These are phyloP conservation scores for Podospora conica DNA, from an alignment of 495 filamentous ascomycete species.

Conservation along the genomic window DNA sequence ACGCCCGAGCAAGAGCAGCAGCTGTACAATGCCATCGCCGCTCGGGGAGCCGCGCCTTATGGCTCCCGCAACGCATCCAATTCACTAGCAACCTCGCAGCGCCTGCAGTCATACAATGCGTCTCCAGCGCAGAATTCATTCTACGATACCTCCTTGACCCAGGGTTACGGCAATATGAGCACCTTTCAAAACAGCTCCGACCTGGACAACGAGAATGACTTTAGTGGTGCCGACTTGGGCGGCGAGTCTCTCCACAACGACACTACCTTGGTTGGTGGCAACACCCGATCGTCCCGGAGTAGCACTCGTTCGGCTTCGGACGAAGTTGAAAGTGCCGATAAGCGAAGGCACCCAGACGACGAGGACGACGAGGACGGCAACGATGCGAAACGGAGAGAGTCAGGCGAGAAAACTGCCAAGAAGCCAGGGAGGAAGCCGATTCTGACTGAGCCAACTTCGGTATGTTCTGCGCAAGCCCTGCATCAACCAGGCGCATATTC, in stretches of 20 bases:
- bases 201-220: slow-evolving; percentile 69
- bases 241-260: slow-evolving; percentile 60
- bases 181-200: slow-evolving; percentile 69
- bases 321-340: slow-evolving; percentile 67
- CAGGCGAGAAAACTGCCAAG: slow-evolving; percentile 71
- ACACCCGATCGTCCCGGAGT: slow-evolving; percentile 15
- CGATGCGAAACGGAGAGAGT: slow-evolving; percentile 73
- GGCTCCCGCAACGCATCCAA: background rate
- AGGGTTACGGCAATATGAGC: slow-evolving; percentile 26
- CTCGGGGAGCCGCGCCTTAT: slow-evolving; percentile 47
- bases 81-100: background rate
- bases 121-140: slow-evolving; percentile 34
- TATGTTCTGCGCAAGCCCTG: slow-evolving; percentile 46
- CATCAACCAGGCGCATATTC: slow-evolving; percentile 1
- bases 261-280: slow-evolving; percentile 21
- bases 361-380: slow-evolving; percentile 57
- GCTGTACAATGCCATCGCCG: slow-evolving; percentile 78
- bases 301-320: slow-evolving; percentile 47
- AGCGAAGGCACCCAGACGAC: slow-evolving; percentile 71
- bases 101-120: slow-evolving; percentile 39
- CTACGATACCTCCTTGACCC: slow-evolving; percentile 48
- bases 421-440: slow-evolving; percentile 95
- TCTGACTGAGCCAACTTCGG: slow-evolving; percentile 90
- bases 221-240: slow-evolving; percentile 41
- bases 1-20: slow-evolving; percentile 84